A percentile compares a stretch with the other conserved stretches of the same genome.
phyloP scores from a whole-genome alignment of 345 rosid species.

The sweet orange (Citrus sinensis) region DNA sequence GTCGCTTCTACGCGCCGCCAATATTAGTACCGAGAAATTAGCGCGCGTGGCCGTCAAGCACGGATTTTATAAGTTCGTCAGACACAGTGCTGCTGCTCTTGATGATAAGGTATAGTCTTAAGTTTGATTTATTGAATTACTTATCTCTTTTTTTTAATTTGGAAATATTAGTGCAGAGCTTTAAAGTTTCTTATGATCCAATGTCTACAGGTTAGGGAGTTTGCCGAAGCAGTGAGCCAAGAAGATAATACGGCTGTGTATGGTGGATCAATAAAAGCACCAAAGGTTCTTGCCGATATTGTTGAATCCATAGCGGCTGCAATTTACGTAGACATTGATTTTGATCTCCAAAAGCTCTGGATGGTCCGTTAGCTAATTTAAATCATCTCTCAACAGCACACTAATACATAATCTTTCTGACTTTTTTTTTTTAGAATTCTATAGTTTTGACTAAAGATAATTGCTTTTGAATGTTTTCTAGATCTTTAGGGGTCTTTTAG shows the following conservation, averaged over 20 bases:
- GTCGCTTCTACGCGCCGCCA: constrained; percentile 58
- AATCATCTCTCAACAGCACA: not conserved
- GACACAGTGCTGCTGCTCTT: constrained; percentile 40
- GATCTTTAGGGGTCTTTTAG: constrained; percentile 64
- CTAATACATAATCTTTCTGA: not conserved
- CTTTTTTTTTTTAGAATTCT: not conserved
- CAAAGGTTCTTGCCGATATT: constrained; percentile 75
- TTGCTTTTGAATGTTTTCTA: constrained; percentile 18
- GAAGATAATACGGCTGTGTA: constrained; percentile 44
- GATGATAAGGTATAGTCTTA: constrained; percentile 43
- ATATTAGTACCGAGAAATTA: constrained; percentile 73
- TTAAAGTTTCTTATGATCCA: not conserved
- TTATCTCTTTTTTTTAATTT: not conserved
- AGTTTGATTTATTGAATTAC: too few species aligned
- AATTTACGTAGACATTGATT: constrained; percentile 50
- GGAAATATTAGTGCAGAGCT: not conserved
- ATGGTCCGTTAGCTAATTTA: constrained; percentile 38
- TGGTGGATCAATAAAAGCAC: constrained; percentile 77
- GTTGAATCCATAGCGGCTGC: constrained; percentile 82
- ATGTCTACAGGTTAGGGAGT: constrained; percentile 50
- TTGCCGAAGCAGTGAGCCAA: constrained; percentile 43
- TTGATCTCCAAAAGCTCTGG: constrained; percentile 64
- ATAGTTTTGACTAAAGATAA: not conserved
- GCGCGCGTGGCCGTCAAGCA: constrained; percentile 69
- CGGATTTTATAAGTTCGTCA: constrained; percentile 39